A percentile compares a stretch with the other conserved stretches of the same genome.
Conservation (phyloP, 306 rosid genomes). For the Morella rubra region DNA sequence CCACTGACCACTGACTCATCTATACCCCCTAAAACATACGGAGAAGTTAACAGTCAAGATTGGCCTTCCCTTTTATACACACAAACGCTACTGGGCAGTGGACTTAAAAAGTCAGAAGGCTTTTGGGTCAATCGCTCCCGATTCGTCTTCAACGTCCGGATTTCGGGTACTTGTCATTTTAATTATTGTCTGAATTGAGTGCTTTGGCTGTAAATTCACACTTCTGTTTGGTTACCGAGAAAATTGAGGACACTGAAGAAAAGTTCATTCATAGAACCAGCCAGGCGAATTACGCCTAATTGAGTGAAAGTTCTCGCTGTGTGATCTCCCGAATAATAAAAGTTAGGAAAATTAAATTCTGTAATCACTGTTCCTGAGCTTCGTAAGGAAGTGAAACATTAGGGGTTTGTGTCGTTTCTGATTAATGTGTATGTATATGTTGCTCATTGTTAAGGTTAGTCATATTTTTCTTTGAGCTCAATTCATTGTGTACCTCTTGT, state of each 20-base stretch:
- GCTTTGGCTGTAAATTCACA: background rate
- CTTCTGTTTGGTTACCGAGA: background rate
- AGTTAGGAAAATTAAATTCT: background rate
- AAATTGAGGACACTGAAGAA: background rate
- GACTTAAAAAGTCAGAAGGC: slow-evolving; percentile 3
- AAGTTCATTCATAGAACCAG: slow-evolving; percentile 7
- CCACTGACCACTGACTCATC: background rate
- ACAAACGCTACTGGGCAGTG: background rate
- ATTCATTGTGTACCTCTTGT: background rate
- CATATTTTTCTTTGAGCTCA: slow-evolving; percentile 18
- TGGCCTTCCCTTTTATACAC: background rate
- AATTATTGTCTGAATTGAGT: background rate
- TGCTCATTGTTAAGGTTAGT: slow-evolving; percentile 13
- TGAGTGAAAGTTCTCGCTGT: background rate
- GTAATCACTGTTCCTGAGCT: background rate
- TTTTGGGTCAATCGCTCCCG: background rate
- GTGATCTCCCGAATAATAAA: background rate
- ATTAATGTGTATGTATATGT: slow-evolving; percentile 8
- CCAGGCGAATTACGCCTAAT: slow-evolving; percentile 1
- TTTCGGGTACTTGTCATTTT: background rate
- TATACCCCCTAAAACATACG: background rate
- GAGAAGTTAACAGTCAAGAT: background rate
- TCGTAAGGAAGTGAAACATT: background rate
- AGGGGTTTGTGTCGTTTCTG: slow-evolving; percentile 15
- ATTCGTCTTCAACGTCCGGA: slow-evolving; percentile 6